These are phyloP conservation scores for Parsonsia alboflavescens DNA, from an alignment of 257 asterid genomes.

Conservation along the genomic window DNA sequence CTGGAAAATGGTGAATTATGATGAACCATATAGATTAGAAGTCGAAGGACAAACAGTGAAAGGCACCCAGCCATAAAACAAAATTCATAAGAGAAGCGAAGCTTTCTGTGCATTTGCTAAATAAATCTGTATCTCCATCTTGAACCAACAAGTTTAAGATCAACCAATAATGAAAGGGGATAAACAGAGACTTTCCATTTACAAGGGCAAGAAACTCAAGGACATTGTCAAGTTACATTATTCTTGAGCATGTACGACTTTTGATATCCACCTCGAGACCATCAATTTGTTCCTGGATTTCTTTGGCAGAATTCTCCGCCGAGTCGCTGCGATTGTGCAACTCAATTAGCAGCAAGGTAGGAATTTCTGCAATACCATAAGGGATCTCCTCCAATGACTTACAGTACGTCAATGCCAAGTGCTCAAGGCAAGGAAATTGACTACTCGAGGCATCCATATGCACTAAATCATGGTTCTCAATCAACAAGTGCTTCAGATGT, in stretches of 20 bases:
- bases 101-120: not conserved
- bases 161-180: not conserved
- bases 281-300: conserved; percentile 7
- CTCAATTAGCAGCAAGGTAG: conserved; percentile 9
- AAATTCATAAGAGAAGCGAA: not conserved
- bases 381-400: conserved; percentile 2
- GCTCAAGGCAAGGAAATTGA: conserved; percentile 9
- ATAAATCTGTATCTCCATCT: not conserved
- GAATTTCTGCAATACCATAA: conserved; percentile 4
- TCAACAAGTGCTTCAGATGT: conserved; percentile 8
- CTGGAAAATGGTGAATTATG: not conserved
- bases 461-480: conserved; percentile 8
- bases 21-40: not conserved
- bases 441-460: not conserved
- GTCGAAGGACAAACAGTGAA: not conserved
- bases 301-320: conserved; percentile 9
- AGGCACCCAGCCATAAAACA: not conserved
- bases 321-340: not conserved
- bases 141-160: not conserved
- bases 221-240: not conserved
- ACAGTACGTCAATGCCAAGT: not conserved
- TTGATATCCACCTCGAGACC: not conserved
- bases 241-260: not conserved
- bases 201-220: not conserved
- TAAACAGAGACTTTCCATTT: not conserved